Percentiles rank a stretch among this genome's conserved stretches.
Conservation (phyloP, 192 early-diverging fungal genomes). For the Linnemannia zychae region DNA sequence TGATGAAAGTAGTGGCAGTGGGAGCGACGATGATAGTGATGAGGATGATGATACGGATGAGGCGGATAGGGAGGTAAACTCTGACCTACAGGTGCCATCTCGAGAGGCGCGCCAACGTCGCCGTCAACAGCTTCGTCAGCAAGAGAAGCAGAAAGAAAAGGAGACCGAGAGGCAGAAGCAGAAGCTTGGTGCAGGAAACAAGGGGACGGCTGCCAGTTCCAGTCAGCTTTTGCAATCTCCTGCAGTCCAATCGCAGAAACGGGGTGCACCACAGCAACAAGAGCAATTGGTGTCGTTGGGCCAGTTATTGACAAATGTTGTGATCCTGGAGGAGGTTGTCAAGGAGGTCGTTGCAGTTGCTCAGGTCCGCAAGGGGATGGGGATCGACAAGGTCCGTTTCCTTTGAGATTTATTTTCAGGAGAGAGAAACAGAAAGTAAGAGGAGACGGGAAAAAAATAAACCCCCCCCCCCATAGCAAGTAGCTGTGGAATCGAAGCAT, state of each 20-base stretch:
- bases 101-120: background rate
- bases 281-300: slow-evolving; percentile 64
- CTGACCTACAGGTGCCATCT: slow-evolving; percentile 16
- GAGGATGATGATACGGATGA: slow-evolving; percentile 38
- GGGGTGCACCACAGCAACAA: slow-evolving; percentile 25
- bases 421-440: background rate
- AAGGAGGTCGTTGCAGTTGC: slow-evolving; percentile 93
- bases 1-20: background rate
- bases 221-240: background rate
- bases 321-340: slow-evolving; percentile 91
- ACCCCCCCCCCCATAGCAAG: no score
- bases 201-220: slow-evolving; percentile 6
- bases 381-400: slow-evolving; percentile 73
- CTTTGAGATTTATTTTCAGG: slow-evolving; percentile 31
- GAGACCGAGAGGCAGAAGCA: background rate
- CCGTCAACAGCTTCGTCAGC: background rate
- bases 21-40: slow-evolving; percentile 14
- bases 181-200: slow-evolving; percentile 24
- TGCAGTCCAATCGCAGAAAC: background rate
- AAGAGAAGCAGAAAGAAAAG: background rate
- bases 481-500: no score
- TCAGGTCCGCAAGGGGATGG: slow-evolving; percentile 81
- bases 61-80: slow-evolving; percentile 41
- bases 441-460: background rate
- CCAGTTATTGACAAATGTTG: slow-evolving; percentile 89